Evolutionary conservation across 2,329 filamentous ascomycete genomes (phyloP).

Genomic region (Exophiala calicioides): DNA sequence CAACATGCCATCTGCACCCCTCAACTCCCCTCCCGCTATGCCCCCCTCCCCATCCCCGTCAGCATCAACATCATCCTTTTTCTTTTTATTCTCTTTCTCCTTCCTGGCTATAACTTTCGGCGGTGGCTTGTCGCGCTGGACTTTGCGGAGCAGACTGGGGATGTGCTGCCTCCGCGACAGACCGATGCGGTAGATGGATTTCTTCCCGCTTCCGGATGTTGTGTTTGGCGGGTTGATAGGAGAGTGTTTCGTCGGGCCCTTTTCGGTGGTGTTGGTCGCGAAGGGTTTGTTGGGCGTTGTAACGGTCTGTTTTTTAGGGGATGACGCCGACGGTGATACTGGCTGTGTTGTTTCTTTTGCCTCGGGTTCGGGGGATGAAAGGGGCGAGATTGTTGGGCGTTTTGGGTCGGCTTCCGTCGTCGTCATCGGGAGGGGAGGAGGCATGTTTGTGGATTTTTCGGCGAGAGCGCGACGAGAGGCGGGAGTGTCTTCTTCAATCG

Average conservation of each 20-base stretch:
- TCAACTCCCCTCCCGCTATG: slow-evolving; percentile 17
- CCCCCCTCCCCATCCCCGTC: slow-evolving; percentile 21
- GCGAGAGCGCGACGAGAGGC: slow-evolving; percentile 14
- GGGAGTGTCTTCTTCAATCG: slow-evolving; percentile 7
- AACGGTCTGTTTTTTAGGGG: slow-evolving; percentile 6
- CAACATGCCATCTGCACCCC: slow-evolving; percentile 30
- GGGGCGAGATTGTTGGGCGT: slow-evolving; percentile 17
- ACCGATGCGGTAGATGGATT: slow-evolving; percentile 28
- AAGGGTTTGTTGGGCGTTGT: slow-evolving; percentile 14
- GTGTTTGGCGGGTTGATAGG: slow-evolving; percentile 26
- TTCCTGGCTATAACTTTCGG: slow-evolving; percentile 28
- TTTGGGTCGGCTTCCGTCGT: background rate
- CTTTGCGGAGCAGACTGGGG: slow-evolving; percentile 30
- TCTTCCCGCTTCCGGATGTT: slow-evolving; percentile 13
- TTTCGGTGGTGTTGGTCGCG: slow-evolving; percentile 13
- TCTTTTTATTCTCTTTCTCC: slow-evolving; percentile 29
- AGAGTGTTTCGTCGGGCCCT: slow-evolving; percentile 28
- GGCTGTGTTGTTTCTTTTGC: background rate
- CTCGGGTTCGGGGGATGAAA: slow-evolving; percentile 18
- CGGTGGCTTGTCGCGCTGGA: slow-evolving; percentile 29
- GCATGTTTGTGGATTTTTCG: slow-evolving; percentile 21
- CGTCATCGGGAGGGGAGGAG: background rate
- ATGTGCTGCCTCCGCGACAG: slow-evolving; percentile 30
- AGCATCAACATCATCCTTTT: slow-evolving; percentile 17
- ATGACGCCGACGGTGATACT: background rate